Conservation (phyloP, 768 basidiomycete genomes). For the Boletus sp. region DNA sequence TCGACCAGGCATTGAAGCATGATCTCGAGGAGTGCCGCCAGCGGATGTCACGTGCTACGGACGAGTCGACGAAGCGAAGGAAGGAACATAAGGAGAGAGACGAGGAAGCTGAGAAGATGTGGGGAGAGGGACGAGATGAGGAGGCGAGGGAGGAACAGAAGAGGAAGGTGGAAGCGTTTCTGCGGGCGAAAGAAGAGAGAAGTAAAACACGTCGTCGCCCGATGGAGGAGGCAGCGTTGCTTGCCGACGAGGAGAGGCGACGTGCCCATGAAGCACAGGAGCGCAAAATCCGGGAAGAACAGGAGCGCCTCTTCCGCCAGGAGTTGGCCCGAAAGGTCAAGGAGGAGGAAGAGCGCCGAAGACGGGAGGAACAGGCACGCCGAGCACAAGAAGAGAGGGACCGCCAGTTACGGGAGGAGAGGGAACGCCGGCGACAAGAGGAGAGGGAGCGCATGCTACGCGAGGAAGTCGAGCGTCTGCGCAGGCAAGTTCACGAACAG, state of each 20-base stretch:
- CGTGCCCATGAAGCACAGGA: constrained; percentile 22
- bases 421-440: constrained; percentile 5
- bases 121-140: constrained; percentile 14
- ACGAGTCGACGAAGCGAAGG: constrained; percentile 6
- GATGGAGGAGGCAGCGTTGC: constrained; percentile 14
- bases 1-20: constrained; percentile 10
- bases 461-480: constrained; percentile 15
- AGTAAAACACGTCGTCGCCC: not conserved
- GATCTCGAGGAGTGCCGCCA: constrained; percentile 23
- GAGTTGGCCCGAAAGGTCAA: constrained; percentile 7
- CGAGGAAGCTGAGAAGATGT: constrained; percentile 13
- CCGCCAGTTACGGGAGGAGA: constrained; percentile 11
- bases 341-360: constrained; percentile 13
- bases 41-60: constrained; percentile 22
- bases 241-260: constrained; percentile 12
- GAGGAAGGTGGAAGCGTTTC: constrained; percentile 22
- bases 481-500: constrained; percentile 4
- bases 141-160: constrained; percentile 11
- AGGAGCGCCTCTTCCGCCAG: constrained; percentile 13
- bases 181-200: constrained; percentile 7
- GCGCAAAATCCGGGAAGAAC: constrained; percentile 21
- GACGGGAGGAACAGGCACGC: constrained; percentile 12
- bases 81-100: constrained; percentile 21
- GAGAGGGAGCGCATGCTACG: constrained; percentile 8
- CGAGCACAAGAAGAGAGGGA: constrained; percentile 2